These are phyloP conservation scores for Ogataea pilisensis DNA, from an alignment of 805 yeast genomes.

Conservation along the genomic window DNA sequence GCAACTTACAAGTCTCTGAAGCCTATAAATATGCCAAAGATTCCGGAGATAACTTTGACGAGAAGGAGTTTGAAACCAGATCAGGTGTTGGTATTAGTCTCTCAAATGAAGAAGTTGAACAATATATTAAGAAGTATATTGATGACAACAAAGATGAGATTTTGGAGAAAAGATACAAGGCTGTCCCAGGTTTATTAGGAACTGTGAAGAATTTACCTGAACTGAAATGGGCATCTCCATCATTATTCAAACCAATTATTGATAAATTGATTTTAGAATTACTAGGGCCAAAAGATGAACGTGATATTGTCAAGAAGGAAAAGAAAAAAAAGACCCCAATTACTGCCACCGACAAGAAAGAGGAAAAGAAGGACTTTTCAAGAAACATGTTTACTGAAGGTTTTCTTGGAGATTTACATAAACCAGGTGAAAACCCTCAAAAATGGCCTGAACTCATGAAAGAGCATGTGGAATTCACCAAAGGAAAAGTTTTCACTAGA, in stretches of 20 bases:
- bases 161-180: slow-evolving; percentile 68
- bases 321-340: slow-evolving; percentile 46
- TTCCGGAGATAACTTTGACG: slow-evolving; percentile 40
- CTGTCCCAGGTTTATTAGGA: slow-evolving; percentile 73
- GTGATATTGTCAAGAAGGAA: slow-evolving; percentile 80
- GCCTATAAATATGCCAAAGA: slow-evolving; percentile 70
- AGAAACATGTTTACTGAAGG: slow-evolving; percentile 94
- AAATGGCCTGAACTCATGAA: slow-evolving; percentile 78
- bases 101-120: slow-evolving; percentile 59
- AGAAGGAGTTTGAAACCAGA: slow-evolving; percentile 51
- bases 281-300: slow-evolving; percentile 94
- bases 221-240: slow-evolving; percentile 91
- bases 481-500: slow-evolving; percentile 84
- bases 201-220: slow-evolving; percentile 67
- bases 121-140: slow-evolving; percentile 56
- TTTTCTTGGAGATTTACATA: slow-evolving; percentile 89
- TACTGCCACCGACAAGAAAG: slow-evolving; percentile 15
- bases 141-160: slow-evolving; percentile 56
- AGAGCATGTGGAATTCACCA: slow-evolving; percentile 72
- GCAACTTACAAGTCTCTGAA: slow-evolving; percentile 73
- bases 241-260: slow-evolving; percentile 78
- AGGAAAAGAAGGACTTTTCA: slow-evolving; percentile 21
- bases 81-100: slow-evolving; percentile 82
- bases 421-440: slow-evolving; percentile 94
- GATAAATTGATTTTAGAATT: slow-evolving; percentile 69